Base-by-base conservation (phyloP, 306 rosid genomes). In the Malus orientalis region DNA sequence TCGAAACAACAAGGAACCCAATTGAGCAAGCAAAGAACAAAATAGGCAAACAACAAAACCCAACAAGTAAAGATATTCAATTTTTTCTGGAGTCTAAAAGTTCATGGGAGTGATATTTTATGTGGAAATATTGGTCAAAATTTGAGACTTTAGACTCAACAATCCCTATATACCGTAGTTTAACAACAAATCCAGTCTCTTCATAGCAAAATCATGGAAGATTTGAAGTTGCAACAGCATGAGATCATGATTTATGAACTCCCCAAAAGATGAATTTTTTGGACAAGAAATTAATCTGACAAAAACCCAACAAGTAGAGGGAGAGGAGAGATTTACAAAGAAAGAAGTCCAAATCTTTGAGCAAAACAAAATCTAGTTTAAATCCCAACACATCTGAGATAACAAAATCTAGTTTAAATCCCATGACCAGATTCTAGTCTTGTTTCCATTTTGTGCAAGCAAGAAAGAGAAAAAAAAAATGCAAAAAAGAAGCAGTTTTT, bases 101-200 rank as follows among this genome's bases (percentile, higher is more conserved):
- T 67, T 79, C 59, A 42, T 38, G 18, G 66, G 60, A 78, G 69
- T 65, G 85, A 73, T 76, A 86, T 86, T 86, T 86, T 83, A 86
- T 84, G 88, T 66, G 77, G 77, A 79, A 38, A 67, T 11, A 45
- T 53, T 2, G 71, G 70, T 73, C 67, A 27, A 78, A 78, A 78
- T 68, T 51, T 67, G 53, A 73, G 25, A 75, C 72, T 45, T 70
- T n/a, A 71, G 55, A 81, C 55, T 73, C 68, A 62, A 40, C 65
- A 69, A 84, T 51, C 82, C 25, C 58, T 12, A 30, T 16, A 16
- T 67, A 27, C 68, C 51, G n/a, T 66, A 27, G n/a, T 19, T 23
- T 11, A 42, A 22, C 57, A 74, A 61, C 32, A 70, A 57, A 70
- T 62, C 55, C 18, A 29, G 73, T 59, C 69, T 32, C 57, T 44